Conservation (phyloP, 306 rosid species). For the Prunus persica region Prunus_persica_NCBIv2 NC_034015.1:17151001-17151500, state of each 20-base stretch:
- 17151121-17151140: neutral
- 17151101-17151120: neutral
- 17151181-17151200: conserved; percentile 46
- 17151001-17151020: conserved; percentile 2
- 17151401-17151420: conserved; percentile 25
- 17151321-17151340: conserved; percentile 26
- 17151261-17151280: conserved; percentile 30
- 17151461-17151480: conserved; percentile 44
- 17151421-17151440: conserved; percentile 15
- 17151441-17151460: conserved; percentile 23
- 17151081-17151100: neutral
- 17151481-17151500: conserved; percentile 62
- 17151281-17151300: conserved; percentile 31
- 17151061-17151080: neutral
- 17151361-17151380: conserved; percentile 29
- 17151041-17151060: neutral
- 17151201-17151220: conserved; percentile 65
- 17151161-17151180: conserved; percentile 7
- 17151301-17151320: conserved; percentile 19
- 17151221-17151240: conserved; percentile 40
- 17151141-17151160: conserved; percentile 6
- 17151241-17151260: conserved; percentile 13
- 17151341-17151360: conserved; percentile 40
- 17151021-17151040: neutral
- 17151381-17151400: conserved; percentile 17